Evolutionary conservation across 2,329 filamentous ascomycete genomes (phyloP).

Genomic region (Xylaria digitata): DNA sequence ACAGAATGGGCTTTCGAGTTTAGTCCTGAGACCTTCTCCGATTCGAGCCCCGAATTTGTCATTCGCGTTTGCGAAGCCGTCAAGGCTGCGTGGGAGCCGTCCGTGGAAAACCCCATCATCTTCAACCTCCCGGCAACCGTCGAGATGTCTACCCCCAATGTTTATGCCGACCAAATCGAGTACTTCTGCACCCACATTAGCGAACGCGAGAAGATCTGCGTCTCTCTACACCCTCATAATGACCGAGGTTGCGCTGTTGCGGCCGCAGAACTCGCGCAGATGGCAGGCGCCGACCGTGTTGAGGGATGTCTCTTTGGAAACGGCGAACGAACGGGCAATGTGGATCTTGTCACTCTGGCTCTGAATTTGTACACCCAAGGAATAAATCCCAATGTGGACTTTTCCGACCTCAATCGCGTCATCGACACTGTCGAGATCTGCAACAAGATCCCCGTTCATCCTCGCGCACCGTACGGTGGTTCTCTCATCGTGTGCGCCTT

Average conservation of each 20-base stretch:
- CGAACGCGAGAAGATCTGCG: slow-evolving; percentile 86
- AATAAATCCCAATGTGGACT: slow-evolving; percentile 85
- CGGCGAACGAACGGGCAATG: slow-evolving; percentile 94
- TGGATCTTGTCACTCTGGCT: slow-evolving; percentile 91
- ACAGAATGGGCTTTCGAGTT: slow-evolving; percentile 85
- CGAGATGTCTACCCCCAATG: slow-evolving; percentile 92
- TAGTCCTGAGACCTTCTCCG: slow-evolving; percentile 89
- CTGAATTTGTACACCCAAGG: slow-evolving; percentile 97
- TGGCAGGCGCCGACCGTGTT: slow-evolving; percentile 94
- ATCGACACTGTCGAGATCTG: slow-evolving; percentile 91
- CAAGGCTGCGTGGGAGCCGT: slow-evolving; percentile 91
- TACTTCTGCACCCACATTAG: slow-evolving; percentile 90
- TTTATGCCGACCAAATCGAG: slow-evolving; percentile 96
- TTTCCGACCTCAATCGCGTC: slow-evolving; percentile 86
- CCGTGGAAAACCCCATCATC: slow-evolving; percentile 77
- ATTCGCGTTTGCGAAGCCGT: slow-evolving; percentile 90
- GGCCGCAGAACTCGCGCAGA: slow-evolving; percentile 90
- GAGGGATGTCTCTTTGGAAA: slow-evolving; percentile 94
- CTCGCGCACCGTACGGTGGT: slow-evolving; percentile 89
- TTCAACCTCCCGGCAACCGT: slow-evolving; percentile 98
- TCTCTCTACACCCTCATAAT: slow-evolving; percentile 89
- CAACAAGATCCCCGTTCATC: slow-evolving; percentile 95
- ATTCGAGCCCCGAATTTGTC: slow-evolving; percentile 85
- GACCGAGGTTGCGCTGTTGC: slow-evolving; percentile 89
- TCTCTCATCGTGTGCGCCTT: slow-evolving; percentile 92